A percentile compares a stretch with the other conserved stretches of the same genome.
These are phyloP conservation scores for Tubosaeta sp. DNA, from an alignment of 768 basidiomycete species.

Conservation along the genomic window DNA sequence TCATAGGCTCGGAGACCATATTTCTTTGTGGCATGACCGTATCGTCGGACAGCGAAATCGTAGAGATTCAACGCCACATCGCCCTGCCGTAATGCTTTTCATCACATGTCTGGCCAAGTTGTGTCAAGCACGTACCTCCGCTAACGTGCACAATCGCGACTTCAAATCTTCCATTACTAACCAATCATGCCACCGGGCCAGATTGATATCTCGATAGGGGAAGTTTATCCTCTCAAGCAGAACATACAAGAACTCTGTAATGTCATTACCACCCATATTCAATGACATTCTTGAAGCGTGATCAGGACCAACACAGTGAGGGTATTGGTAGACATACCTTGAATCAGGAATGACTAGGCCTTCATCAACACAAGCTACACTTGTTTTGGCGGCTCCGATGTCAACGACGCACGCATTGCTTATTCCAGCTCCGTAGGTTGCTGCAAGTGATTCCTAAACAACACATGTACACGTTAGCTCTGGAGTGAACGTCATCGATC, in stretches of 20 bases:
- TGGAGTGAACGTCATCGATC: neutral
- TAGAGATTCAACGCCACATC: constrained; percentile 88
- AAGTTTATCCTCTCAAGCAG: constrained; percentile 77
- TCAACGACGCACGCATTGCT: constrained; percentile 95
- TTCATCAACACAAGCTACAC: constrained; percentile 91
- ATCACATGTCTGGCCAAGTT: constrained; percentile 1
- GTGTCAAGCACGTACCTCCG: constrained; percentile 58
- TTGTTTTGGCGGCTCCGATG: constrained; percentile 81
- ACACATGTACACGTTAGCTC: neutral
- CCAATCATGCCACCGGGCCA: constrained; percentile 82
- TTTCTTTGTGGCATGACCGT: constrained; percentile 74
- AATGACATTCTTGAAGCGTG: constrained; percentile 57
- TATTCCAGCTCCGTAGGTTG: constrained; percentile 93
- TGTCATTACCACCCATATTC: constrained; percentile 90
- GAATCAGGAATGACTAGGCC: constrained; percentile 86
- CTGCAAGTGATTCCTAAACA: constrained; percentile 80
- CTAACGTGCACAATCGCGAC: constrained; percentile 73
- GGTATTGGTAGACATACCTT: constrained; percentile 47
- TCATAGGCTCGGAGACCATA: constrained; percentile 91
- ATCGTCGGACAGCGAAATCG: constrained; percentile 81
- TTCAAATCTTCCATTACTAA: constrained; percentile 90
- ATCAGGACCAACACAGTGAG: constrained; percentile 3
- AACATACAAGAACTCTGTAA: constrained; percentile 84
- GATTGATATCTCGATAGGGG: constrained; percentile 81
- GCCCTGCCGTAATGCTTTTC: constrained; percentile 42